phyloP scores from a whole-genome alignment of 805 yeast genomes.

The Ogataea ganodermae region DNA sequence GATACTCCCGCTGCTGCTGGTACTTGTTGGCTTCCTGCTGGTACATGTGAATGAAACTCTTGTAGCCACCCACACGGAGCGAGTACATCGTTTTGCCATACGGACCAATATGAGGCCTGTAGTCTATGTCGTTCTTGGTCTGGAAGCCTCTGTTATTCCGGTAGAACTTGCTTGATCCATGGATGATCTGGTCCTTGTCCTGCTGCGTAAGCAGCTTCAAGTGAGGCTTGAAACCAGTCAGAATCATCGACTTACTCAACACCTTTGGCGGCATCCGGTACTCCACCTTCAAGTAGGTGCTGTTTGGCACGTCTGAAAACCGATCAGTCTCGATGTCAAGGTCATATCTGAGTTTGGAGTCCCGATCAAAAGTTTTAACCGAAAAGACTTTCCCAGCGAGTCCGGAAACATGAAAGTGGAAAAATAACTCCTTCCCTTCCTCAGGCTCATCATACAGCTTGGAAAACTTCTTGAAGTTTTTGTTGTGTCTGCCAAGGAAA shows the following conservation, averaged over 20 bases:
- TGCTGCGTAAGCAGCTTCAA: slow-evolving; percentile 60
- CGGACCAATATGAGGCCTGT: slow-evolving; percentile 53
- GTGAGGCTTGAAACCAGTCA: slow-evolving; percentile 76
- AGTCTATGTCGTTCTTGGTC: slow-evolving; percentile 31
- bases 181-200: slow-evolving; percentile 63
- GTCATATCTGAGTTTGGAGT: slow-evolving; percentile 44
- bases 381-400: slow-evolving; percentile 57
- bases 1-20: slow-evolving; percentile 21
- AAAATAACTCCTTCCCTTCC: slow-evolving; percentile 33
- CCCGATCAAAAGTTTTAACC: slow-evolving; percentile 38
- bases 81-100: slow-evolving; percentile 45
- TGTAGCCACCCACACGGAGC: slow-evolving; percentile 54
- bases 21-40: slow-evolving; percentile 30
- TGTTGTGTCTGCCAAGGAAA: slow-evolving; percentile 64
- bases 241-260: slow-evolving; percentile 76
- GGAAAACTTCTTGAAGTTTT: slow-evolving; percentile 43
- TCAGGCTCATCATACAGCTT: slow-evolving; percentile 43
- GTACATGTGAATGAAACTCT: slow-evolving; percentile 42
- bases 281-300: slow-evolving; percentile 42
- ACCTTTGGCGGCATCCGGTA: slow-evolving; percentile 64
- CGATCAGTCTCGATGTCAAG: slow-evolving; percentile 34
- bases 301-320: slow-evolving; percentile 46
- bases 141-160: slow-evolving; percentile 31
- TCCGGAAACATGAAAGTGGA: slow-evolving; percentile 54
- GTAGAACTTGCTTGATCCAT: slow-evolving; percentile 43